These are phyloP conservation scores for Pichia occidentalis DNA, from an alignment of 805 yeast species.

Conservation along the genomic window DNA sequence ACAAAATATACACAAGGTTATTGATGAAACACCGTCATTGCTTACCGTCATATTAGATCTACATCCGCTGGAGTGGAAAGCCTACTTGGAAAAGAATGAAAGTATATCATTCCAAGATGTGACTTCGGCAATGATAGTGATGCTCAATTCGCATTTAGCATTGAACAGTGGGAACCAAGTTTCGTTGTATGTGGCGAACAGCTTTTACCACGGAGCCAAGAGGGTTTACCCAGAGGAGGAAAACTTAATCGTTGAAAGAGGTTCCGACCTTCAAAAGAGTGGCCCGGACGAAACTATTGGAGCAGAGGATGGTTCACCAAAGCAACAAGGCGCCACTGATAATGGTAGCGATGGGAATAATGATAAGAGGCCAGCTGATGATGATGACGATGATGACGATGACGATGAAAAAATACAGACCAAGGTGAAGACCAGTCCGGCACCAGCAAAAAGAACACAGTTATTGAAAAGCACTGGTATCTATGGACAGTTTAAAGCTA, in stretches of 20 bases:
- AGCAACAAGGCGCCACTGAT: too few species aligned
- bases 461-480: slow-evolving; percentile 48
- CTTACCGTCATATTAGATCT: slow-evolving; percentile 74
- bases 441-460: slow-evolving; percentile 5
- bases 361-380: slow-evolving; percentile 3
- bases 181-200: slow-evolving; percentile 71
- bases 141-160: slow-evolving; percentile 82
- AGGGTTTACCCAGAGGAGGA: slow-evolving; percentile 56
- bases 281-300: neutral
- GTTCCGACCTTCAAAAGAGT: slow-evolving; percentile 12
- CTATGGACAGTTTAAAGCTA: slow-evolving; percentile 77
- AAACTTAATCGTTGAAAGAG: too few species aligned
- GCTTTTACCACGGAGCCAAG: slow-evolving; percentile 48
- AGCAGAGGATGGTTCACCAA: neutral
- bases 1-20: slow-evolving; percentile 19
- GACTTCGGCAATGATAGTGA: slow-evolving; percentile 61
- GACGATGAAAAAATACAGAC: slow-evolving; percentile 4
- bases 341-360: slow-evolving; percentile 6
- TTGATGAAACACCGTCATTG: slow-evolving; percentile 70
- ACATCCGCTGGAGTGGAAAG: slow-evolving; percentile 64
- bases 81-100: slow-evolving; percentile 30
- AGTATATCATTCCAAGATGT: slow-evolving; percentile 49
- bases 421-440: too few species aligned
- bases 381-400: slow-evolving; percentile 8
- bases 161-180: slow-evolving; percentile 79